Evolutionary conservation across 1,284 basidiomycete species (phyloP).

Genomic region (Sutorius eximius): DNA sequence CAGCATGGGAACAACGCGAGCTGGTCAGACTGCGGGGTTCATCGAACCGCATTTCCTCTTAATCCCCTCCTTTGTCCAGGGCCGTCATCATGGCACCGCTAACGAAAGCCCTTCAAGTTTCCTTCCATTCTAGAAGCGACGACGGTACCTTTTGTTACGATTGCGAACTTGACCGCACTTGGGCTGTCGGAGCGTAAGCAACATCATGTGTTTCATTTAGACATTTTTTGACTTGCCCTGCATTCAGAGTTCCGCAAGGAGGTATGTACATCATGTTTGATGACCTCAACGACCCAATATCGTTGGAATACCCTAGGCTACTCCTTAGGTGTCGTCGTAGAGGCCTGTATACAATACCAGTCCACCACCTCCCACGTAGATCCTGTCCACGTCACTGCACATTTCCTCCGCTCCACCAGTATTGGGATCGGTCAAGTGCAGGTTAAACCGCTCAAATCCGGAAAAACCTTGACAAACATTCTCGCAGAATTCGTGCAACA

Average conservation of each 20-base stretch:
- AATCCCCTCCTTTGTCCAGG: neutral
- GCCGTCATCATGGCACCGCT: conserved; percentile 18
- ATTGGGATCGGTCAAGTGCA: conserved; percentile 45
- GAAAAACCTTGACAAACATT: conserved; percentile 54
- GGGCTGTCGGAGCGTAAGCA: conserved; percentile 46
- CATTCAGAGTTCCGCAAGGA: conserved; percentile 51
- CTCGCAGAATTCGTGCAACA: conserved; percentile 56
- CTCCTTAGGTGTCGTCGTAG: conserved; percentile 51
- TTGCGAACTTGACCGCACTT: conserved; percentile 45
- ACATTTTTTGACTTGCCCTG: neutral
- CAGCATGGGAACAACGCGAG: neutral
- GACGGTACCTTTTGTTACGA: conserved; percentile 33
- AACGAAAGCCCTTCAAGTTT: conserved; percentile 22
- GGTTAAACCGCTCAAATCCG: conserved; percentile 46
- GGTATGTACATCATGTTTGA: conserved; percentile 35
- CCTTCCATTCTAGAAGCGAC: conserved; percentile 9
- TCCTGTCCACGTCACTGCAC: conserved; percentile 57
- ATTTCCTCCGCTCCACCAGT: conserved; percentile 50
- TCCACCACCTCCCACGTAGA: conserved; percentile 47
- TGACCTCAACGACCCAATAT: neutral
- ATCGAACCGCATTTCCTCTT: neutral
- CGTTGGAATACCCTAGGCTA: conserved; percentile 44
- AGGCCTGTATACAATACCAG: conserved; percentile 55
- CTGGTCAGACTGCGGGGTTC: neutral
- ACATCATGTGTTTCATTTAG: neutral